Evolutionary conservation across 31 red algal species (phyloP), one percentile per base, ranked within the genome.

Genomic region (Odonthalia washingtoniensis): DNA sequence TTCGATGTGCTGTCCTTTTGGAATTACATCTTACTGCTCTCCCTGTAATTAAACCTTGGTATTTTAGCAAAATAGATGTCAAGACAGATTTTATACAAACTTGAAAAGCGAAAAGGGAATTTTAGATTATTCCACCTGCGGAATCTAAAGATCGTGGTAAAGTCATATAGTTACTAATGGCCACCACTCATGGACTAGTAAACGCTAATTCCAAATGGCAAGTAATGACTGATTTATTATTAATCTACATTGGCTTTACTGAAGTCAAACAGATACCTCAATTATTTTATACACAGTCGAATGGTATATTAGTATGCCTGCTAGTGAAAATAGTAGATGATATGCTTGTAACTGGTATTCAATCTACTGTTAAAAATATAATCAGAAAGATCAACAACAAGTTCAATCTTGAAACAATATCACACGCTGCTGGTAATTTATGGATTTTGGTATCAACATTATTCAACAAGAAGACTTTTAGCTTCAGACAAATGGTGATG

Each of bases 151-250:
- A 30, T 16, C 28, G 75, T 1, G 2, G 68, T 28, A 21, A 36
- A 30, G 1, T 65, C 43, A 67, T 65, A n/a, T 83, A 62, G 80
- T 68, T 83, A 36, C 38, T 39, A 3, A 52, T 83, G 3, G 21
- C 80, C 2, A 62, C 80, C 2, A 34, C 80, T 26, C 68, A 83
- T n/a, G n/a, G n/a, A n/a, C n/a, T n/a, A n/a, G n/a, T n/a, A n/a
- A n/a, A n/a, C n/a, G n/a, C n/a, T n/a, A 64, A 64, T 70, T 52
- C 80, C 18, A 83, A 83, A 63, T 83, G 75, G 75, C 75, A 46
- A 46, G 21, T 40, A 36, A 9, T 79, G 1, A 57, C 27, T 31
- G 75, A 79, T 14, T 6, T 33, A 12, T n/a, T 60, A 1, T 46
- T 61, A 27, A 1, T 36, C 3, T n/a, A 30, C 31, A 60, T 79